These are phyloP conservation scores for Kernera saxatilis DNA, from an alignment of 345 rosid species.

Conservation along the genomic window DNA sequence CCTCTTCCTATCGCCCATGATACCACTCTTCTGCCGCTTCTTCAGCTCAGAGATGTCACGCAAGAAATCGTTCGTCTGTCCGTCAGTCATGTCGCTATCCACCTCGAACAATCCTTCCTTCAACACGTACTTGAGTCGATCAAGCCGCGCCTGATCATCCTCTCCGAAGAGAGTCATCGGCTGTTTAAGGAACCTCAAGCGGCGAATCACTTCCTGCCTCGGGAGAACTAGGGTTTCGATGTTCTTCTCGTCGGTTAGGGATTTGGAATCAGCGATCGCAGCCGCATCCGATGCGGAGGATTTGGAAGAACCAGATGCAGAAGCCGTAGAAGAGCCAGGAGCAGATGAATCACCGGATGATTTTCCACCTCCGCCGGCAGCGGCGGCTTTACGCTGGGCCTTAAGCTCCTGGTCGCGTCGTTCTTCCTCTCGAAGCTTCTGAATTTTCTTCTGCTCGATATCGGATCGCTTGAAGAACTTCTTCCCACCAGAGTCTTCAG, in stretches of 20 bases:
- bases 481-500: slow-evolving; percentile 74
- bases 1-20: slow-evolving; percentile 65
- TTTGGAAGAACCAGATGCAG: slow-evolving; percentile 30
- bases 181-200: slow-evolving; percentile 84
- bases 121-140: slow-evolving; percentile 71
- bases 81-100: slow-evolving; percentile 87
- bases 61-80: slow-evolving; percentile 95
- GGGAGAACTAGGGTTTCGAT: slow-evolving; percentile 78
- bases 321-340: slow-evolving; percentile 31
- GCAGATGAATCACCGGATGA: slow-evolving; percentile 1
- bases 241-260: slow-evolving; percentile 72
- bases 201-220: slow-evolving; percentile 83
- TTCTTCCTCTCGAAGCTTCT: slow-evolving; percentile 87
- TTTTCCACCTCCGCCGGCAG: slow-evolving; percentile 26
- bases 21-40: slow-evolving; percentile 91
- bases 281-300: slow-evolving; percentile 36
- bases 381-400: slow-evolving; percentile 45
- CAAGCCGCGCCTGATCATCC: slow-evolving; percentile 79
- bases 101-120: slow-evolving; percentile 88
- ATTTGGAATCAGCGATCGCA: slow-evolving; percentile 45
- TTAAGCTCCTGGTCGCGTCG: slow-evolving; percentile 84
- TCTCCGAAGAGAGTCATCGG: slow-evolving; percentile 95
- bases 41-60: slow-evolving; percentile 87
- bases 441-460: slow-evolving; percentile 79
- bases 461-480: slow-evolving; percentile 85